Evolutionary conservation across 768 basidiomycete genomes (phyloP), one percentile per base, ranked within the genome.

Genomic region (Amanita exitialis): DNA sequence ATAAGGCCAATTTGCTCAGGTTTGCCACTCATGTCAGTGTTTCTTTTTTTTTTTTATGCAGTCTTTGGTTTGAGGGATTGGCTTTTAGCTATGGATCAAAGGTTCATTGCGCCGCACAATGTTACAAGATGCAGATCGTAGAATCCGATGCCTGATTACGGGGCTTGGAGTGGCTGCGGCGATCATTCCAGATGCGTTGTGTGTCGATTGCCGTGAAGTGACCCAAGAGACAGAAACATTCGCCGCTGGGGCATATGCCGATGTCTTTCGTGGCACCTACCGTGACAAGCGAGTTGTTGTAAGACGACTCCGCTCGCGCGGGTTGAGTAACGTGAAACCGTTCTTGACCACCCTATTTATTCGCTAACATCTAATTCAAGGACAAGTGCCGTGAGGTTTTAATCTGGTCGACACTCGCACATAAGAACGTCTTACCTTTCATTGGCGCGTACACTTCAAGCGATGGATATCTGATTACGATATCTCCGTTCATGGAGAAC

Each of bases 401-500:
- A 6, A 39, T 36, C 12, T 49, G 47, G 47, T 3, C 12, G 4
- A 21, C 47, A 4, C 47, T 49, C 25, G n/a, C 34, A 12, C 47
- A 49, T 10, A 16, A 49, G 23, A 23, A 49, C 23, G 18, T 49
- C 37, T 30, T 49, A 12, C 47, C 47, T 4, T 27, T 49, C n/a
- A 15, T 49, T n/a, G 47, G 47, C 10, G 34, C 4, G 1, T 49
- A 21, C 23, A 18, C 18, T n/a, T 37, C 23, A 20, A 38, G 15
- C n/a, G 6, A 13, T 34, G 30, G 30, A 7, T 15, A 20, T 36
- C 37, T 37, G 12, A 38, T 16, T 25, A 37, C 35, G 5, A 20
- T 47, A 10, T 47, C 46, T n/a, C 46, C 34, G 3, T 13, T 34
- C 13, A 47, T 47, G 46, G 46, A 47, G 34, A 47, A 47, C 15